These are phyloP conservation scores for Lyophyllum shimeji DNA, from an alignment of 768 basidiomycete species.

Conservation along the genomic window DNA sequence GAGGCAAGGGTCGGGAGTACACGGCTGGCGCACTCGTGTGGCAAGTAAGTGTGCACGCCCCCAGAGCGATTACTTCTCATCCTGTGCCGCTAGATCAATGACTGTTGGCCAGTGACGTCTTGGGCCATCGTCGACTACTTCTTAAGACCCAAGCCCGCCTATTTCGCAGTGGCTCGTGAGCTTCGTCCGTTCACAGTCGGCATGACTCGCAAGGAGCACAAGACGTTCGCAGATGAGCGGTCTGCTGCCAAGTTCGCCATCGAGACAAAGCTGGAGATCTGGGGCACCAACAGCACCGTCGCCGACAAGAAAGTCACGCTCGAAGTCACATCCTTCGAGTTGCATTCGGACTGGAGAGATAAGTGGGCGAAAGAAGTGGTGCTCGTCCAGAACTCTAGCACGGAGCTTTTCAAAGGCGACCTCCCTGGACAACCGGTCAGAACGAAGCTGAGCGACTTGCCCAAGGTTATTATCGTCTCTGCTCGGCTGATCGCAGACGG, in stretches of 20 bases:
- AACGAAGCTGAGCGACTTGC: constrained; percentile 61
- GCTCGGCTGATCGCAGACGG: constrained; percentile 64
- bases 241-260: constrained; percentile 72
- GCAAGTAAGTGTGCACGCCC: constrained; percentile 59
- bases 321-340: constrained; percentile 64
- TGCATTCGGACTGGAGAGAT: constrained; percentile 62
- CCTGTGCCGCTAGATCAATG: constrained; percentile 58
- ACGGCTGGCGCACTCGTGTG: constrained; percentile 92
- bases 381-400: constrained; percentile 73
- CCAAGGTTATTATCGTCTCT: constrained; percentile 68
- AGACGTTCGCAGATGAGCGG: constrained; percentile 53
- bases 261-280: constrained; percentile 70
- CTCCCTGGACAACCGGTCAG: constrained; percentile 76
- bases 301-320: constrained; percentile 57
- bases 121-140: constrained; percentile 97
- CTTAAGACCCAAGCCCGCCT: constrained; percentile 89
- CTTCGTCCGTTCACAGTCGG: constrained; percentile 80
- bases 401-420: constrained; percentile 74
- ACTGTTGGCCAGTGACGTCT: constrained; percentile 93
- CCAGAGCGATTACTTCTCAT: not conserved
- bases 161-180: constrained; percentile 84
- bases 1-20: constrained; percentile 81
- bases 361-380: constrained; percentile 48
- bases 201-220: constrained; percentile 76
- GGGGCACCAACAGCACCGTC: constrained; percentile 84